Evolutionary conservation across 768 basidiomycete species (phyloP).

Genomic region (Phylloporus scabripes): DNA sequence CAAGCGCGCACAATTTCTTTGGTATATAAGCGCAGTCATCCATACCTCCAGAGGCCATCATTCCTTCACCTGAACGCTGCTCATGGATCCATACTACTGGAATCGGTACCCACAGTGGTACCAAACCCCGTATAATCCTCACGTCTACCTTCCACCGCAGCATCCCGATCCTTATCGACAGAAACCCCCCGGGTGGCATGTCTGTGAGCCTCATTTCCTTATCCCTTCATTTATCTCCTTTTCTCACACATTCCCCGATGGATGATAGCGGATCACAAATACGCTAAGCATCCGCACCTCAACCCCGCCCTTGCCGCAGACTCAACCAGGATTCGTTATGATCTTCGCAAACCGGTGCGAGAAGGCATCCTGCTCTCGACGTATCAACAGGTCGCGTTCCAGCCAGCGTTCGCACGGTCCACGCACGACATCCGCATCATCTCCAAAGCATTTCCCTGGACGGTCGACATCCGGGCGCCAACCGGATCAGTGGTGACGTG

Average conservation of each 20-base stretch:
- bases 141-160: constrained; percentile 26
- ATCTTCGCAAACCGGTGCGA: constrained; percentile 40
- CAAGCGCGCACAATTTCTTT: constrained; percentile 10
- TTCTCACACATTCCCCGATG: neutral
- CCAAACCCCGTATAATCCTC: constrained; percentile 27
- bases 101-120: constrained; percentile 20
- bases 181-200: constrained; percentile 12
- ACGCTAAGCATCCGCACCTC: constrained; percentile 45
- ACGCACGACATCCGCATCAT: constrained; percentile 43
- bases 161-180: constrained; percentile 10
- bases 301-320: constrained; percentile 52
- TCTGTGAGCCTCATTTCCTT: constrained; percentile 8
- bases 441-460: constrained; percentile 62
- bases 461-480: constrained; percentile 46
- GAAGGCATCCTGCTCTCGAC: constrained; percentile 39
- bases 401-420: constrained; percentile 35
- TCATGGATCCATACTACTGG: constrained; percentile 24
- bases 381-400: constrained; percentile 35
- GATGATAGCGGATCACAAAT: constrained; percentile 14
- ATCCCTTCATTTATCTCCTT: neutral
- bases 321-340: constrained; percentile 44
- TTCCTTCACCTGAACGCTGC: neutral
- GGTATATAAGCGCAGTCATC: constrained; percentile 8
- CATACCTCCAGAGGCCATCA: too few species aligned
- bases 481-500: constrained; percentile 37